These are phyloP conservation scores for Candida ovalis DNA, from an alignment of 805 yeast genomes.

Conservation along the genomic window DNA sequence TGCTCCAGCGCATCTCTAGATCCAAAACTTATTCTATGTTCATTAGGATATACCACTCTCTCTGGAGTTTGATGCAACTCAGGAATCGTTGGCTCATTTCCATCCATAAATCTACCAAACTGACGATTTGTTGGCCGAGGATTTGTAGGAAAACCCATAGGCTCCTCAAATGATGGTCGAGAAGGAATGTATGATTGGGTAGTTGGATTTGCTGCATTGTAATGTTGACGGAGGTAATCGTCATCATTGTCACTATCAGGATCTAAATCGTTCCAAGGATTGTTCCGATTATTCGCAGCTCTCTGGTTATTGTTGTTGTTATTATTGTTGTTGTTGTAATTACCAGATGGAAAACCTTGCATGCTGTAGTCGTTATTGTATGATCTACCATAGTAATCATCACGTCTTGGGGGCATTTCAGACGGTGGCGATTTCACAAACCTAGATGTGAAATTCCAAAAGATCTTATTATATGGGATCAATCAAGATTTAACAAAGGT, in stretches of 20 bases:
- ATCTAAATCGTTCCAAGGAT: constrained; percentile 10
- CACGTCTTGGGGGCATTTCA: background rate
- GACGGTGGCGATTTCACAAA: too few species aligned
- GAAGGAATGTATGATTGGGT: constrained; percentile 4
- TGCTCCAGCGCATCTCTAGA: constrained; percentile 6
- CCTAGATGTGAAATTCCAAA: too few species aligned
- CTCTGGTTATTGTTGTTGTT: background rate
- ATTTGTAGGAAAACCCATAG: constrained; percentile 11
- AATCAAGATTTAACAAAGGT: too few species aligned
- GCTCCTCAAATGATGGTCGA: constrained; percentile 8
- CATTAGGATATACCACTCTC: constrained; percentile 5
- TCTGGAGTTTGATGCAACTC: constrained; percentile 6
- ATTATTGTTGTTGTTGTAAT: background rate
- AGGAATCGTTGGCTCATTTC: background rate
- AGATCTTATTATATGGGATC: too few species aligned
- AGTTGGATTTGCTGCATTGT: background rate
- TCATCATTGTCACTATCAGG: background rate
- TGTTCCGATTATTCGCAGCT: background rate
- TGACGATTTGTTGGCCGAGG: too few species aligned
- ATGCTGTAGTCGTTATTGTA: background rate
- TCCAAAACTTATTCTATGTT: constrained; percentile 1
- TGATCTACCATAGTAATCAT: background rate
- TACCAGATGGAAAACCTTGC: background rate
- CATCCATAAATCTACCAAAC: background rate
- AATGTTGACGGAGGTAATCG: background rate